Percentiles rank a stretch among this genome's conserved stretches.
Conservation (phyloP, 2,329 filamentous ascomycete genomes). For the Elsinoe ampelina region DNA sequence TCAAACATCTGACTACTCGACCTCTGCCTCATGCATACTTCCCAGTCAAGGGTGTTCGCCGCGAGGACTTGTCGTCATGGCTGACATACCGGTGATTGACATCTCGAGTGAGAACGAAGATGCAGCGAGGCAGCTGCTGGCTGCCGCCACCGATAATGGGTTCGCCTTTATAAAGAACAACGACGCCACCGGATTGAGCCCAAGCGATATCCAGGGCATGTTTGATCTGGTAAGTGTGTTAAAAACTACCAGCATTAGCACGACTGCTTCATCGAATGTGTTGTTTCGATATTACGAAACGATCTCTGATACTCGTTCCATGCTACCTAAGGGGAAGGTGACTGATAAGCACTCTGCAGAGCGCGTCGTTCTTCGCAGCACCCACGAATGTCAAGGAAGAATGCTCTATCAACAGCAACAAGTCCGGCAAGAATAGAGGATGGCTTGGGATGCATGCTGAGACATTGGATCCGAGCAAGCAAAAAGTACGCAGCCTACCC, state of each 20-base stretch:
- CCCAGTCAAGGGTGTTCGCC: too few species aligned
- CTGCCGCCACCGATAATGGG: constrained; percentile 72
- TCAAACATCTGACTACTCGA: too few species aligned
- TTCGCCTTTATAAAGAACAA: constrained; percentile 83
- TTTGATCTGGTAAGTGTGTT: constrained; percentile 49
- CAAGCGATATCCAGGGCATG: constrained; percentile 55
- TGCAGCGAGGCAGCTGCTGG: constrained; percentile 60
- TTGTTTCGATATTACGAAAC: neutral
- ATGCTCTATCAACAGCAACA: constrained; percentile 61
- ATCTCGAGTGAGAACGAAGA: constrained; percentile 53
- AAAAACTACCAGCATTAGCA: too few species aligned
- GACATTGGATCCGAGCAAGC: constrained; percentile 73
- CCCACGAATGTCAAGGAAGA: constrained; percentile 61
- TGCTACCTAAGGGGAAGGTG: too few species aligned
- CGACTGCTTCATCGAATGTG: neutral
- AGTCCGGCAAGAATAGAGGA: constrained; percentile 61
- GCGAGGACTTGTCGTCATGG: constrained; percentile 6
- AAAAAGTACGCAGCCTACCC: constrained; percentile 49
- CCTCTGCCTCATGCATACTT: too few species aligned
- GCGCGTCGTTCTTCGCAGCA: constrained; percentile 56
- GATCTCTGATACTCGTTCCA: neutral
- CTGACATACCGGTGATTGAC: constrained; percentile 69
- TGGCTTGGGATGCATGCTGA: constrained; percentile 86
- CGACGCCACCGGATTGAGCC: constrained; percentile 49
- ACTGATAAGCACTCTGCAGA: constrained; percentile 12